A percentile compares a stretch with the other conserved stretches of the same genome.
phyloP scores from a whole-genome alignment of 805 yeast genomes.

The Torulaspora indica region DNA sequence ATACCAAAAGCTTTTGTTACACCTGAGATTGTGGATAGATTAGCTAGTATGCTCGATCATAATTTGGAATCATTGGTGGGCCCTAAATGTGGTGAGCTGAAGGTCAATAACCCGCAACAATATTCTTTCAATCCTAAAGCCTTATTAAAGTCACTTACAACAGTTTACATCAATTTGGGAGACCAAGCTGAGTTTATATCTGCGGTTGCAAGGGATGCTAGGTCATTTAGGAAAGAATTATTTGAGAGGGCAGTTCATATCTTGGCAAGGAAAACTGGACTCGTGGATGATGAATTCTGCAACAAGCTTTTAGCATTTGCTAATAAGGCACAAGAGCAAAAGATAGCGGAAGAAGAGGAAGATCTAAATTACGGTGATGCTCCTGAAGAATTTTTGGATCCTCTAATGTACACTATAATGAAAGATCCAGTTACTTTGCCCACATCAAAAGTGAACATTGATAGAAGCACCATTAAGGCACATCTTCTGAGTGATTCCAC shows the following conservation, averaged over 20 bases:
- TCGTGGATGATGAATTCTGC: conserved; percentile 54
- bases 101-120: conserved; percentile 76
- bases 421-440: conserved; percentile 95
- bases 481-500: conserved; percentile 92
- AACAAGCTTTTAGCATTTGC: conserved; percentile 52
- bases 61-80: conserved; percentile 92
- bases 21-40: conserved; percentile 85
- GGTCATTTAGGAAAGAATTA: conserved; percentile 69
- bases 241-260: conserved; percentile 70
- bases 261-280: conserved; percentile 47
- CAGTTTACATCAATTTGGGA: conserved; percentile 70
- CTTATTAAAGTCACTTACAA: conserved; percentile 62
- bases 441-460: conserved; percentile 76
- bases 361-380: conserved; percentile 86
- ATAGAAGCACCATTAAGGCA: conserved; percentile 85
- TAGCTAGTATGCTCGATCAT: conserved; percentile 94
- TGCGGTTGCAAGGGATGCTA: conserved; percentile 86
- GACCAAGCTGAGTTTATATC: conserved; percentile 58
- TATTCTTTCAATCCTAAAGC: conserved; percentile 79
- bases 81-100: conserved; percentile 83
- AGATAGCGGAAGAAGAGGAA: conserved; percentile 66
- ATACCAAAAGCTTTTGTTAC: conserved; percentile 83
- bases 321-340: conserved; percentile 56
- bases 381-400: conserved; percentile 96
- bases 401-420: conserved; percentile 93